A percentile compares a stretch with the other conserved stretches of the same genome.
Evolutionary conservation across 305 asterid species (phyloP).

Genomic region (Fraxinus angustifolia): DNA sequence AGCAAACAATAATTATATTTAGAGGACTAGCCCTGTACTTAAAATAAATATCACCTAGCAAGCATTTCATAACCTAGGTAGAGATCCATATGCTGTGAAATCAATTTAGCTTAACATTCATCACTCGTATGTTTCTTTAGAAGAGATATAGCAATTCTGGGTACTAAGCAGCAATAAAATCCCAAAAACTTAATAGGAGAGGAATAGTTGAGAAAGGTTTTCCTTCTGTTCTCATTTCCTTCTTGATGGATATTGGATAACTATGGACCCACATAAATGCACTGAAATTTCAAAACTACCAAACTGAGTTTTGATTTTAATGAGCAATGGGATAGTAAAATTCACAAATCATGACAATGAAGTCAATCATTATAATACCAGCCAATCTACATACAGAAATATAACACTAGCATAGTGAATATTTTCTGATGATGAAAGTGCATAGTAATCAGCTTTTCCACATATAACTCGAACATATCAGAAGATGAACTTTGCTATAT

Average conservation of each 20-base stretch:
- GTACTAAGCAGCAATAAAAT: slow-evolving; percentile 1
- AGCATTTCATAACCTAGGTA: slow-evolving; percentile 4
- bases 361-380: not conserved
- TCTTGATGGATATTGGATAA: not conserved
- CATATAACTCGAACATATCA: not conserved
- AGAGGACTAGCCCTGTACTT: not conserved
- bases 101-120: slow-evolving; percentile 9
- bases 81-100: slow-evolving; percentile 13
- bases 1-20: slow-evolving; percentile 8
- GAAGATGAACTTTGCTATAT: not conserved
- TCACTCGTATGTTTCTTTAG: not conserved
- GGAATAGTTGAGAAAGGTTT: not conserved
- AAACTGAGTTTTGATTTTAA: not conserved
- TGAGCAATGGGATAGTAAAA: not conserved
- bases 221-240: not conserved
- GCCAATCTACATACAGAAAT: not conserved
- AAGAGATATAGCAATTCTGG: not conserved
- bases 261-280: not conserved
- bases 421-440: not conserved
- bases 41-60: not conserved
- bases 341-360: not conserved
- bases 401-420: not conserved
- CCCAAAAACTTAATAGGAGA: not conserved
- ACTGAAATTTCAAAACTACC: not conserved
- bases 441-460: not conserved